phyloP scores from a whole-genome alignment of 2,329 filamentous ascomycete species.

The Calonectria montana region DNA sequence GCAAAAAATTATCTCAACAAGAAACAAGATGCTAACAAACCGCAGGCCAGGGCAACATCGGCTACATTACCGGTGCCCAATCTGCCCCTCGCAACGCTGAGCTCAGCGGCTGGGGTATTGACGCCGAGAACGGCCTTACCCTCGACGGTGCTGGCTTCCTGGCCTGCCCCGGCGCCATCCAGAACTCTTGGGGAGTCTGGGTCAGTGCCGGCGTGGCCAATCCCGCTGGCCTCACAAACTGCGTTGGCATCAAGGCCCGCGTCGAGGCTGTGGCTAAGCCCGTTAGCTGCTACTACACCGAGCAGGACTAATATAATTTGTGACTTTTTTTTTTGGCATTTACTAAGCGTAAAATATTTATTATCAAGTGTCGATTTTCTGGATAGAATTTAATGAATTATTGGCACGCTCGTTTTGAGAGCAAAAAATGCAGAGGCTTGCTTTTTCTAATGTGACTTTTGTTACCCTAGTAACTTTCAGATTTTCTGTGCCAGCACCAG shows the following conservation, averaged over 20 bases:
- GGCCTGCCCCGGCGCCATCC: constrained; percentile 61
- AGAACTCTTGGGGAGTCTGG: constrained; percentile 57
- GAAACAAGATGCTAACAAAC: not conserved
- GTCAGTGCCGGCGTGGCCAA: constrained; percentile 42
- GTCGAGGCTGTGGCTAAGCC: constrained; percentile 42
- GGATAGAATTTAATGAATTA: too few relatives aligned
- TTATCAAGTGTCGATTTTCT: too few relatives aligned
- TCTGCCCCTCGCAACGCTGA: constrained; percentile 54
- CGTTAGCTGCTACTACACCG: constrained; percentile 51
- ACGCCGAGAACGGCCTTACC: constrained; percentile 55
- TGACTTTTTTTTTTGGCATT: too few relatives aligned
- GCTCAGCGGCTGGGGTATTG: constrained; percentile 59
- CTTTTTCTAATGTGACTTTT: too few relatives aligned
- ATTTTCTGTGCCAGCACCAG: too few relatives aligned
- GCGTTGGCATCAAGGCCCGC: constrained; percentile 50
- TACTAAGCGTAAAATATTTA: too few relatives aligned
- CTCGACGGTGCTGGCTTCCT: constrained; percentile 59
- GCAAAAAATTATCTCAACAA: fast-evolving
- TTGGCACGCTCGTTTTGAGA: too few relatives aligned
- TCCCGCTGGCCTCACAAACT: constrained; percentile 52
- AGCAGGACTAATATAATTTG: not conserved
- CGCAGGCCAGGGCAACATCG: constrained; percentile 63
- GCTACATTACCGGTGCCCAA: constrained; percentile 62
- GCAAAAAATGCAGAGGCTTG: too few relatives aligned
- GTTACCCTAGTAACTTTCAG: too few relatives aligned